Base-by-base conservation (phyloP, 495 filamentous ascomycete genomes). In the Daldinia caldariorum region DNA sequence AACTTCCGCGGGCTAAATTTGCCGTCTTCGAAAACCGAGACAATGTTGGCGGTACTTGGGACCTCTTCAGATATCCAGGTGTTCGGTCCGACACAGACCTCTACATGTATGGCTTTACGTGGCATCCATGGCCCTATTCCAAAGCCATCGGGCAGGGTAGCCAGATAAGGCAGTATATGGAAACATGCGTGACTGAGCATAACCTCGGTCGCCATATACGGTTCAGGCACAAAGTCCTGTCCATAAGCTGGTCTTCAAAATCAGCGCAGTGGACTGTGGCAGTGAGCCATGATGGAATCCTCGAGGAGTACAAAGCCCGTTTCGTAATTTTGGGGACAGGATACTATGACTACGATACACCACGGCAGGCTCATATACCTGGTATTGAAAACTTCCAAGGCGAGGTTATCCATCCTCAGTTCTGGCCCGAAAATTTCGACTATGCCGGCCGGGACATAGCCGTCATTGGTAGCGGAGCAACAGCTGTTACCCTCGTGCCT, bases 41-140 rank as follows among this genome's bases (percentile, higher is more conserved):
- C 54, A 79, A 78, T 3, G 79, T 92, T 5, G 90, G 90, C 12
- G 90, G 90, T 1, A 93, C 90, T 0, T 92, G 90, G 90, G 86
- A 88, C 73, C 84, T 92, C 41, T 92, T 90, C 79, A 85, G 83
- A 34, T 93, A 91, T 58, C 90, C 90, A 8, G 89, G 90, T 0
- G 84, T 89, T 51, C 87, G 89, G 58, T 89, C 88, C 45, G 89
- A 92, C 78, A 89, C 87, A 5, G 85, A 90, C 76, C 81, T 92
- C 35, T 86, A 85, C 68, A 85, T 89, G 7, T 92, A 90, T 60
- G 89, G 89, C 43, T 90, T 92, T 66, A 73, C 83, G 6, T 75
- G 73, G 73, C 79, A 87, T 31, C 89, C 89, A 14, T 94, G 90
- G 90, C 79, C 80, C 1, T 79, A 83, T 39, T 73, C 77, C 4